Evolutionary conservation across 2,329 filamentous ascomycete species (phyloP).

Genomic region (Fusarium beomiforme): DNA sequence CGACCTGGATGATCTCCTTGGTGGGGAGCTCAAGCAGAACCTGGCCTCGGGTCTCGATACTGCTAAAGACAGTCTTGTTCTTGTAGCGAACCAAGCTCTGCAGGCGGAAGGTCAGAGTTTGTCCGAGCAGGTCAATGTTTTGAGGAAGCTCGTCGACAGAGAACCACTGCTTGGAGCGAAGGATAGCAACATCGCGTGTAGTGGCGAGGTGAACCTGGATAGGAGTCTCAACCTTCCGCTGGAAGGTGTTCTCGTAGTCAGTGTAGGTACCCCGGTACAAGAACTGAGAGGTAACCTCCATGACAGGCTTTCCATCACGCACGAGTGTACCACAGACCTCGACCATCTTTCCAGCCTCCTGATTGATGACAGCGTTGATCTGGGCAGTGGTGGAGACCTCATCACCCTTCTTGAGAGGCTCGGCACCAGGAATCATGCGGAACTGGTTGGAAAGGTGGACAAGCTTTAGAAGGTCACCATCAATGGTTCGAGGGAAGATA

Average conservation of each 20-base stretch:
- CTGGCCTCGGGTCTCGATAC: conserved; percentile 89
- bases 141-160: conserved; percentile 74
- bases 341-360: conserved; percentile 99
- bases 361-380: conserved; percentile 97
- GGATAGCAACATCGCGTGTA: conserved; percentile 89
- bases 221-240: conserved; percentile 94
- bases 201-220: conserved; percentile 91
- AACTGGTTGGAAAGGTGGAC: conserved; percentile 98
- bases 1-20: conserved; percentile 97
- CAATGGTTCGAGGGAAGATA: conserved; percentile 96
- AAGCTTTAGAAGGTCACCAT: conserved; percentile 94
- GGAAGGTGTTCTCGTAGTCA: conserved; percentile 98
- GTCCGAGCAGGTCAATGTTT: conserved; percentile 87
- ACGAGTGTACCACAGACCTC: conserved; percentile 98
- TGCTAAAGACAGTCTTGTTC: conserved; percentile 91
- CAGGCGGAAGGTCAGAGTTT: conserved; percentile 95
- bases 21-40: conserved; percentile 94
- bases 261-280: conserved; percentile 92
- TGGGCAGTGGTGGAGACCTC: conserved; percentile 91
- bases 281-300: conserved; percentile 99
- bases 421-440: conserved; percentile 96
- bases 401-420: conserved; percentile 95
- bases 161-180: conserved; percentile 99
- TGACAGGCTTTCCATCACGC: conserved; percentile 84
- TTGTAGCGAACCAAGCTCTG: conserved; percentile 93